These are phyloP conservation scores for Eucalyptus leucophloia DNA, from an alignment of 345 rosid genomes.

Conservation along the genomic window DNA sequence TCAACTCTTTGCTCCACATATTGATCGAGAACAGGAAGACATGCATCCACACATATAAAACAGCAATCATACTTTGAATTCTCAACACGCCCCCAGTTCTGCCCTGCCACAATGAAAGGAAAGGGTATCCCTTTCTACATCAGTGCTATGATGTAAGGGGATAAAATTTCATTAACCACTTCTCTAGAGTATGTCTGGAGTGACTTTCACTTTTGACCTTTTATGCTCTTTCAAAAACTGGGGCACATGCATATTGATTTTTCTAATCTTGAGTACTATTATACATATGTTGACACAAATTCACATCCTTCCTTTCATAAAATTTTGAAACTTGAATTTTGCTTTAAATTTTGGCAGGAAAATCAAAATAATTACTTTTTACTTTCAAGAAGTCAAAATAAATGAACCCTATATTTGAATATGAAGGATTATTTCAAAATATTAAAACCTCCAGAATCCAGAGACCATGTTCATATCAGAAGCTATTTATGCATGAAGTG, in stretches of 20 bases:
- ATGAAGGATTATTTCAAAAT: background rate
- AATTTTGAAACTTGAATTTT: background rate
- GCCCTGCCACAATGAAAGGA: slow-evolving; percentile 48
- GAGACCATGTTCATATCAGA: background rate
- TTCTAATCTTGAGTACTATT: background rate
- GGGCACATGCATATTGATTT: background rate
- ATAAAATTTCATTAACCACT: background rate
- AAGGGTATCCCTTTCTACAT: background rate
- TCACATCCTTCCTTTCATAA: background rate
- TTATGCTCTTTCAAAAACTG: background rate
- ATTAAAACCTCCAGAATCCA: background rate
- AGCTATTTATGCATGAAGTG: background rate
- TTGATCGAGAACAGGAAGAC: slow-evolving; percentile 44
- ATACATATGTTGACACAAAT: background rate
- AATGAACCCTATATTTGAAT: background rate
- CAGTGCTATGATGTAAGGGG: background rate
- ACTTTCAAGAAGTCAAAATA: background rate
- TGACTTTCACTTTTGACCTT: background rate
- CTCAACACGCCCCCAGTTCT: slow-evolving; percentile 87
- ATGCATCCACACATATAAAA: slow-evolving; percentile 68
- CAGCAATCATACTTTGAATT: slow-evolving; percentile 59
- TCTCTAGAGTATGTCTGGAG: background rate
- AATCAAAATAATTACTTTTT: background rate
- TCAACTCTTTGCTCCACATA: slow-evolving; percentile 80
- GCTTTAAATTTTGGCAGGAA: background rate